These are phyloP conservation scores for Melastoma malabathricum DNA, from an alignment of 345 rosid genomes.

Conservation along the genomic window DNA sequence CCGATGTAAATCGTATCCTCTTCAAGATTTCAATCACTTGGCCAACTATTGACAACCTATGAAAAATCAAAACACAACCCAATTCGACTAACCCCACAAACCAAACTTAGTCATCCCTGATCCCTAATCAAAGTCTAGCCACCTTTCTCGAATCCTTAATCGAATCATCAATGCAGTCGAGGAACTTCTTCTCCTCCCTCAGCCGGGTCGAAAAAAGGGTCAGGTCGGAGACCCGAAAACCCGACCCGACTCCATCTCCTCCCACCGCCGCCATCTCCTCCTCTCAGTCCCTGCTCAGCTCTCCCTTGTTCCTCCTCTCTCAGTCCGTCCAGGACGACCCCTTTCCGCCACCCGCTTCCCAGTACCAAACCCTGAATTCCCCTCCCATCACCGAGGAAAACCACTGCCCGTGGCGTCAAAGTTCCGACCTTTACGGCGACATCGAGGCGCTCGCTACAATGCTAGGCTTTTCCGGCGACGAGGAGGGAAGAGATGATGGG, in stretches of 20 bases:
- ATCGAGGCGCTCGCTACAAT: slow-evolving; percentile 14
- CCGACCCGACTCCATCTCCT: not conserved
- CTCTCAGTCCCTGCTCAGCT: slow-evolving; percentile 12
- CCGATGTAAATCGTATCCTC: no score
- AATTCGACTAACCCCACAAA: no score
- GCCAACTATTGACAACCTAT: no score
- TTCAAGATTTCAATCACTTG: no score
- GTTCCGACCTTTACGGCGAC: no score
- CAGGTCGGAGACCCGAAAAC: slow-evolving; percentile 16
- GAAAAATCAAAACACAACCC: no score
- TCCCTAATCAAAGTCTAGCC: no score
- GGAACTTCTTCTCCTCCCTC: slow-evolving; percentile 30
- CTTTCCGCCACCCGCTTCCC: not conserved
- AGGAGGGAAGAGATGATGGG: slow-evolving; percentile 2
- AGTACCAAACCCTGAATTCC: no score
- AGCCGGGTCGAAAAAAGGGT: slow-evolving; percentile 38
- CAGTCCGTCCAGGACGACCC: not conserved
- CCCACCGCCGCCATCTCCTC: not conserved
- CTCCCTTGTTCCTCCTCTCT: slow-evolving; percentile 23
- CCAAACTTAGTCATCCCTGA: no score
- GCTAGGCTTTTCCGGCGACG: slow-evolving; percentile 16
- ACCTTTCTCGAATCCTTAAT: not conserved
- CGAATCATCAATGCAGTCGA: slow-evolving; percentile 7
- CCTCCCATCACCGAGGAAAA: no score
- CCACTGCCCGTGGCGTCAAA: no score